A percentile compares a stretch with the other conserved stretches of the same genome.
Evolutionary conservation across 768 basidiomycete genomes (phyloP).

Genomic region (Tulasnella calospora): DNA sequence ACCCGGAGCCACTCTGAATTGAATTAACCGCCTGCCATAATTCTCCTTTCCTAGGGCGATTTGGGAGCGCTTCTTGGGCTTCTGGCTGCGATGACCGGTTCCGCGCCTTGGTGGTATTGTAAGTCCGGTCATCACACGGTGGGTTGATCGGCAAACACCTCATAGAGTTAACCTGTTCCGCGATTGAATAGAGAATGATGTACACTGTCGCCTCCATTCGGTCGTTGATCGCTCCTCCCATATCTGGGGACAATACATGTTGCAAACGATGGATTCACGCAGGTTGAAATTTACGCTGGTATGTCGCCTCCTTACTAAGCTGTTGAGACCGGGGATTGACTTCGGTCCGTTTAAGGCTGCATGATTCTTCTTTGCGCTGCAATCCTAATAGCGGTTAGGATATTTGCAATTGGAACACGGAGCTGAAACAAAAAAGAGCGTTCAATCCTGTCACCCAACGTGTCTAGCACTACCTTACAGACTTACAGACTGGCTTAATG

Average conservation of each 20-base stretch:
- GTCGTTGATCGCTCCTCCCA: slow-evolving; percentile 30
- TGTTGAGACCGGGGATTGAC: no score
- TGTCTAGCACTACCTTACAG: no score
- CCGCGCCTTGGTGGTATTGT: slow-evolving; percentile 22
- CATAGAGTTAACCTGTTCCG: background rate
- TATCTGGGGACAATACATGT: slow-evolving; percentile 28
- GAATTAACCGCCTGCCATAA: background rate
- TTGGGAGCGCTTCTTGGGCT: slow-evolving; percentile 28
- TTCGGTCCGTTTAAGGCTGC: background rate
- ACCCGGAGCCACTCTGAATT: background rate
- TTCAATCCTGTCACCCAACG: no score
- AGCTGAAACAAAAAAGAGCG: no score
- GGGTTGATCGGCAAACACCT: no score
- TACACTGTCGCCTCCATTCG: slow-evolving; percentile 24
- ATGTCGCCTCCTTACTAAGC: no score
- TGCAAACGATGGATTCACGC: slow-evolving; percentile 13
- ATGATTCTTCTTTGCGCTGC: background rate
- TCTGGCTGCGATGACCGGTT: slow-evolving; percentile 26
- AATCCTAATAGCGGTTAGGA: no score
- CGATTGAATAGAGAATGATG: slow-evolving; percentile 26
- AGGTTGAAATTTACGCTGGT: slow-evolving; percentile 29
- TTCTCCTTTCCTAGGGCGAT: background rate
- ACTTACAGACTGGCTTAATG: no score
- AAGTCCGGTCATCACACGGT: slow-evolving; percentile 27
- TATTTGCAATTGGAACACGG: no score